A percentile compares a stretch with the other conserved stretches of the same genome.
Conservation (phyloP, 1,284 basidiomycete genomes). For the Laetiporus sulphureus region DNA sequence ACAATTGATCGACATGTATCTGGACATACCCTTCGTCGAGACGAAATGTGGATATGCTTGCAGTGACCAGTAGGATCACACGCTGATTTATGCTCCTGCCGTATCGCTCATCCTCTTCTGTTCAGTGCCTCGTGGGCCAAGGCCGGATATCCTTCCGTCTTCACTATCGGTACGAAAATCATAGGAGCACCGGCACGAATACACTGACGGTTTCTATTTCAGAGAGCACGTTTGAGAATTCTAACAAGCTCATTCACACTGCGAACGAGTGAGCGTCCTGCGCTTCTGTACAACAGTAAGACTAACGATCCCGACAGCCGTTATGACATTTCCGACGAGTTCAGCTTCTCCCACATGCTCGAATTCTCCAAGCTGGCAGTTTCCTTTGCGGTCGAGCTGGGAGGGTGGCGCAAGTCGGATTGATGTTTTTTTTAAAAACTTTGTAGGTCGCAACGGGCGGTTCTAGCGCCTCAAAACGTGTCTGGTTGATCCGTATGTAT, state of each 20-base stretch:
- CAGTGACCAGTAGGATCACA: slow-evolving; percentile 70
- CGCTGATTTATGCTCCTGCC: slow-evolving; percentile 13
- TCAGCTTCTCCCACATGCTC: slow-evolving; percentile 78
- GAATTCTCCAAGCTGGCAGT: slow-evolving; percentile 89
- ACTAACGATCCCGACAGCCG: slow-evolving; percentile 39
- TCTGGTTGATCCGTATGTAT: too few species aligned
- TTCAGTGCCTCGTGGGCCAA: slow-evolving; percentile 81
- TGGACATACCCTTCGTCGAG: slow-evolving; percentile 71
- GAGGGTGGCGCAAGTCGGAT: slow-evolving; percentile 36
- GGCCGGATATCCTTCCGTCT: slow-evolving; percentile 79
- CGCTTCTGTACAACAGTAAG: slow-evolving; percentile 8
- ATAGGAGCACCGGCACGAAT: slow-evolving; percentile 5
- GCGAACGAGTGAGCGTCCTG: slow-evolving; percentile 56
- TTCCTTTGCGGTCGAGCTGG: slow-evolving; percentile 79
- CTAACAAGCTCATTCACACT: slow-evolving; percentile 81
- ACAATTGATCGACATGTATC: slow-evolving; percentile 70
- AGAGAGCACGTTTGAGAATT: slow-evolving; percentile 71
- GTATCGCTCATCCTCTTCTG: slow-evolving; percentile 15
- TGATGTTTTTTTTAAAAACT: too few species aligned
- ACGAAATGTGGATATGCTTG: slow-evolving; percentile 94
- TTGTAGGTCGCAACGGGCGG: too few species aligned
- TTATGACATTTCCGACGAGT: slow-evolving; percentile 81
- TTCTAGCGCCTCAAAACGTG: too few species aligned
- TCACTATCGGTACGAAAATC: slow-evolving; percentile 63
- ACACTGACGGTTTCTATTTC: slow-evolving; percentile 12